Evolutionary conservation across 257 asterid genomes (phyloP), one percentile per base, ranked within the genome.

Genomic region (Ballota nigra): DNA sequence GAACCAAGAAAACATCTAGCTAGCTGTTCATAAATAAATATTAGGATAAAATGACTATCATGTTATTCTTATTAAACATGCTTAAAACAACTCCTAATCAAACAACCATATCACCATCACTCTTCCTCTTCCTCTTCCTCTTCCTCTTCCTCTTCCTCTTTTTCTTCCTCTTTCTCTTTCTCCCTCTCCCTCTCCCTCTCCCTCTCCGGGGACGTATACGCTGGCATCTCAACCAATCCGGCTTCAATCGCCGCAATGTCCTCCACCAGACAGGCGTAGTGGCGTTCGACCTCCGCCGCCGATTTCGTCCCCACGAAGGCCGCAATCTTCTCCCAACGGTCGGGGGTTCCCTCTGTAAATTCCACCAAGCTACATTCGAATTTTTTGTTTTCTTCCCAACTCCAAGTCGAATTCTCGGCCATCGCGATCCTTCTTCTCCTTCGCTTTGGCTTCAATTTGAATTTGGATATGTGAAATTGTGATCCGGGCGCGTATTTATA

Each of bases 311-410:
- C 84, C 0, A 86, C n/a, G 63, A 24, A 56, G 0, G 77, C 75
- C 20, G 86, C 75, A 77, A 86, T 75, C 33, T 1, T 63, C 59
- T 53, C 81, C 91, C 86, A 83, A 1, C 88, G 86, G 47, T 79
- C 29, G 45, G 83, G 72, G 19, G 34, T 52, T 9, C 63, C 77
- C 0, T 80, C 84, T 16, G 81, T 68, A 43, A 79, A 77, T n/a
- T 83, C 79, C 3, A 81, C 77, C 18, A 85, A 63, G 7, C 71
- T 8, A 8, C 31, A 34, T 11, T 85, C 90, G 9, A 83, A 83
- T 58, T 10, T 64, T 79, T 85, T 85, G 74, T 83, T 63, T 23
- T 85, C 90, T 6, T 55, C 78, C 90, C 88, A 75, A 18, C 79
- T 78, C 90, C 90, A 85, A 63, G 49, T 60, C 80, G 85, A 38